Evolutionary conservation across 257 asterid genomes (phyloP), one percentile per base, ranked within the genome.

Genomic region (Nicotiana undulata): DNA sequence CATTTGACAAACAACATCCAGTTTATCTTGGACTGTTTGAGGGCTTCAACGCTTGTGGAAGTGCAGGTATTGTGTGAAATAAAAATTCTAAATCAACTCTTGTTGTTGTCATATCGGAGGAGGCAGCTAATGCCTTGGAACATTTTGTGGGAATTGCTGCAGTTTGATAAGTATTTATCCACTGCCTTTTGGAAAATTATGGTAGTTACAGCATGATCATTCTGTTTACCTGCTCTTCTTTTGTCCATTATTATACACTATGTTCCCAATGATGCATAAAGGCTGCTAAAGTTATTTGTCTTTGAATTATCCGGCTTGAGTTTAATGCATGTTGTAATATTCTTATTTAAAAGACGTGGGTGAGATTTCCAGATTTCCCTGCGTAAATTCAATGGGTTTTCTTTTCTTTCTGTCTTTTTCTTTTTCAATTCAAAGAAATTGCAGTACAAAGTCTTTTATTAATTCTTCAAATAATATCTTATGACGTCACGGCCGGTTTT

Each of bases 11-110:
- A 83, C 15, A 92, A 92, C 77, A 79, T 92, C 32, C 85, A 89
- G 77, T 65, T 89, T 80, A 93, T 93, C 83, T 79, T 92, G 90
- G 96, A 92, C 63, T 86, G 96, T 22, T 70, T 93, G 87, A 89
- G 88, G 84, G 56, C 81, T 79, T 92, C 98, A 17, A 32, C 80
- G 8, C 75, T 89, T 52, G 94, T 93, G 74, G 97, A 93, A 91
- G 85, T 92, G 26, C 92, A 93, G 96, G 98, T 90, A 86, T 80
- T 79, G 37, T 72, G 40, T 76, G 17, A n/a, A 18, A 56, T 56
- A 56, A 56, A 56, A 56, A 17, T 18, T 56, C 26, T 56, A 18
- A 56, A 56, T 18, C 24, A 6, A n/a, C 63, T 56, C 26, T n/a
- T 18, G 55, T 56, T 56, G 11, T 56, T 17, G 6, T 56, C 26